Conservation (phyloP, 108 stramenopile genomes). For the Bacterosira constricta region DNA sequence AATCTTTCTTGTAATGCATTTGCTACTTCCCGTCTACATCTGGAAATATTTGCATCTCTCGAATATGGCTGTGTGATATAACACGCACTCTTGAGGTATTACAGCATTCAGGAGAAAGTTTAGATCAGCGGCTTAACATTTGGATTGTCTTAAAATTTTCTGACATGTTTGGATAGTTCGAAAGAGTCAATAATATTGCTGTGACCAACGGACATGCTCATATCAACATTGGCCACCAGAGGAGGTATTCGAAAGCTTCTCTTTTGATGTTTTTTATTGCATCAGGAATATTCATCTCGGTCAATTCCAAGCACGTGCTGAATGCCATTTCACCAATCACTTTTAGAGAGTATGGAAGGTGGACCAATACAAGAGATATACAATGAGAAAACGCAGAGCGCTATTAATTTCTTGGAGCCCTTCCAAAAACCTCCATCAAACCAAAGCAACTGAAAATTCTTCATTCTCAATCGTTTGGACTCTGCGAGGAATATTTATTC, state of each 20-base stretch:
- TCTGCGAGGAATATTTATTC: not conserved
- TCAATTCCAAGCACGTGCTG: not conserved
- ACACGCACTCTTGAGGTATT: not conserved
- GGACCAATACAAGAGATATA: not conserved
- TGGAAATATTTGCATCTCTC: not conserved
- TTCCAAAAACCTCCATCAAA: not conserved
- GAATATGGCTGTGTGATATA: not conserved
- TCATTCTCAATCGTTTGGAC: not conserved
- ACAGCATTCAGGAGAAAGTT: not conserved
- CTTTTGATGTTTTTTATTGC: not conserved
- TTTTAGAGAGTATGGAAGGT: not conserved
- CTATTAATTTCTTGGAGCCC: not conserved
- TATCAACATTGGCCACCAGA: not conserved
- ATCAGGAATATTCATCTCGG: not conserved
- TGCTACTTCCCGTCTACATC: too few species aligned
- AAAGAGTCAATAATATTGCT: not conserved
- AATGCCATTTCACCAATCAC: not conserved
- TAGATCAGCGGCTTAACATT: not conserved
- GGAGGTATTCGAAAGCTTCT: not conserved
- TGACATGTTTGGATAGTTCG: not conserved
- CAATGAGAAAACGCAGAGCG: not conserved
- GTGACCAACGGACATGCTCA: not conserved
- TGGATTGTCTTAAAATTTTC: not conserved
- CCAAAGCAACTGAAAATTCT: not conserved
- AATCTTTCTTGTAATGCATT: not conserved